Evolutionary conservation across 176 grass and related monocot genomes (phyloP), one percentile per base, ranked within the genome.

Genomic region (Elymus sibiricus): DNA sequence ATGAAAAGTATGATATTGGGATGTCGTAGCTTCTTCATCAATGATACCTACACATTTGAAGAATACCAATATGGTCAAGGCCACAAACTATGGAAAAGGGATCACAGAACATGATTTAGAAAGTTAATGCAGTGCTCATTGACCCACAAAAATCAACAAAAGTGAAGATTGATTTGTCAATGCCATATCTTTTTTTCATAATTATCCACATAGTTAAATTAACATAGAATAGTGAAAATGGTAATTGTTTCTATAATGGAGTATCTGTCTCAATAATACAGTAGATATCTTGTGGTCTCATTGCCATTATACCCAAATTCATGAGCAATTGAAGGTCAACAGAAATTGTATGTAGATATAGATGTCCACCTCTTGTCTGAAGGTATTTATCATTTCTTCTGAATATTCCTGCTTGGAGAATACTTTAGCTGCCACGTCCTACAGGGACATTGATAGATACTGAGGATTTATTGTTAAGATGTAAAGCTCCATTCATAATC

Each of bases 361-460:
- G 62, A 74, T 85, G 42, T 65, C 26, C 85, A 98, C 95, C 93
- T 98, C 95, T 90, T 98, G 95, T 87, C 89, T 98, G 84, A 98
- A 98, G 49, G 86, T 92, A 62, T 85, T 78, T 90, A 98, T 86
- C 78, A 94, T 83, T 55, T 98, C 95, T 25, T 95, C 89, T 39
- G 95, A 95, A 79, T 98, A 98, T 92, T 98, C 93, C 64, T 98
- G 93, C 55, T 90, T 92, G 64, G 87, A 93, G 76, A 98, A 95
- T 39, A 94, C 89, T 94, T 98, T 98, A 85, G 93, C 91, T 75
- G 95, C 95, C 69, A 95, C 93, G 88, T 95, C 95, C 95, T 98
- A 85, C 58, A 82, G 10, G 34, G 9, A 14, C 40, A 70, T 70
- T 34, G 63, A 55, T 39, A 53, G 7, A 28, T 32, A 86, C 77